Evolutionary conservation across 2,329 filamentous ascomycete species (phyloP), one percentile per base, ranked within the genome.

Genomic region (Neofusicoccum sp.): DNA sequence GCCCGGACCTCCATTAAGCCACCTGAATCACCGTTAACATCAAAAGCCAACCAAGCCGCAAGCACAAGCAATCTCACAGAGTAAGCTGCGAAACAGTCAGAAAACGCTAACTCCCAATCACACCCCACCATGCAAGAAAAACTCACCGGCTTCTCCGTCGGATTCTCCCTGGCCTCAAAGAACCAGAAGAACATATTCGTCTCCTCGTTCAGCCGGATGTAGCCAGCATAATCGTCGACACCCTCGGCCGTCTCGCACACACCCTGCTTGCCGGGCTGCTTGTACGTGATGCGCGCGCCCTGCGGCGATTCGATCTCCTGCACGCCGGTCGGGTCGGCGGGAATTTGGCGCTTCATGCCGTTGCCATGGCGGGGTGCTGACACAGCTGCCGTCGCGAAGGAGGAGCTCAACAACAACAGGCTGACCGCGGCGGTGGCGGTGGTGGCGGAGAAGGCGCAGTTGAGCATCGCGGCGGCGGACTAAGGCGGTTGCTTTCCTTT

Each of bases 101-200:
- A 31, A 48, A 33, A 16, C 14, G 20, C 20, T 20, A 20, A 33
- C 4, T n/a, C 28, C 28, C 20, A 33, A 14, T 9, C 9, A 48
- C 14, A n/a, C 44, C 28, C 44, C 43, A 31, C 12, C 14, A 3
- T 34, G 3, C 26, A 5, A 36, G 14, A 40, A 26, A 3, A n/a
- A 30, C 45, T 51, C 31, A 60, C 57, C 44, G 57, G 57, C 57
- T 48, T 49, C 28, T 51, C 67, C 8, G 58, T 45, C 0, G 77
- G 78, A 61, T 79, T 75, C 49, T 79, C 75, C 14, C 80, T 72
- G 6, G 78, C 73, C 65, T 81, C 79, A 56, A 81, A 81, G 64
- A 79, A 80, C 77, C 78, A 79, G 62, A 78, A 78, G 61, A 75
- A 76, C 70, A 76, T 73, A 58, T 76, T 71, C 28, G 69, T 73